These are phyloP conservation scores for Clonostachys sp. DNA, from an alignment of 2,329 filamentous ascomycete genomes.

Conservation along the genomic window DNA sequence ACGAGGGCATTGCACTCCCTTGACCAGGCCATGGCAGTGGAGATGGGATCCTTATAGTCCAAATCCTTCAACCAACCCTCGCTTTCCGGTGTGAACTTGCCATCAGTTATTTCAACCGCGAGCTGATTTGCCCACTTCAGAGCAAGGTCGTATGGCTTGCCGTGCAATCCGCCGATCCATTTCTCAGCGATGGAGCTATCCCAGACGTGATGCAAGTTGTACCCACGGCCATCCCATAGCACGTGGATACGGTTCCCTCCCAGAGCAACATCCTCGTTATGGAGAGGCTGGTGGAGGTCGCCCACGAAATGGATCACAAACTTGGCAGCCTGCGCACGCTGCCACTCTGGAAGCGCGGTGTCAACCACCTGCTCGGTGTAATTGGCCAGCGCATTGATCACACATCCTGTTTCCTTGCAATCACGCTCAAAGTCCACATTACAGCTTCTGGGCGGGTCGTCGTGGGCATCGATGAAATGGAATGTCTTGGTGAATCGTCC, in stretches of 20 bases:
- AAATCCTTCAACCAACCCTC: slow-evolving; percentile 53
- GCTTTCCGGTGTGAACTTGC: slow-evolving; percentile 46
- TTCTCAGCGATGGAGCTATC: slow-evolving; percentile 67
- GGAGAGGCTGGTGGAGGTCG: slow-evolving; percentile 66
- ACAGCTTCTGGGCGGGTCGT: slow-evolving; percentile 53
- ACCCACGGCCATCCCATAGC: slow-evolving; percentile 47
- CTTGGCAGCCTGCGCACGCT: slow-evolving; percentile 56
- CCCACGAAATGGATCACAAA: slow-evolving; percentile 66
- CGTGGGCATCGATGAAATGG: slow-evolving; percentile 67
- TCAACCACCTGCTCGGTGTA: slow-evolving; percentile 54
- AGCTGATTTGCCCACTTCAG: slow-evolving; percentile 53
- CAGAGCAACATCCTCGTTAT: slow-evolving; percentile 56
- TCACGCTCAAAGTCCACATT: slow-evolving; percentile 54
- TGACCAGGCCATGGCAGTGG: slow-evolving; percentile 60
- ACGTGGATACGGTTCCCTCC: slow-evolving; percentile 69
- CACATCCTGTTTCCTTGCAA: slow-evolving; percentile 58
- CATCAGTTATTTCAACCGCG: slow-evolving; percentile 46
- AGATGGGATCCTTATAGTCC: slow-evolving; percentile 45
- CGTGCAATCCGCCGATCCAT: slow-evolving; percentile 49
- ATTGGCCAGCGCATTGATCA: slow-evolving; percentile 56
- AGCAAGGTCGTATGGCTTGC: slow-evolving; percentile 45
- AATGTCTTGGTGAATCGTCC: slow-evolving; percentile 57
- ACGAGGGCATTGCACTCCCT: slow-evolving; percentile 58
- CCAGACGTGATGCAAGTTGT: slow-evolving; percentile 72
- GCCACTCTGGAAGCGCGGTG: slow-evolving; percentile 31